Conservation (phyloP, 75 land plant species). For the Picea sitchensis region DNA sequence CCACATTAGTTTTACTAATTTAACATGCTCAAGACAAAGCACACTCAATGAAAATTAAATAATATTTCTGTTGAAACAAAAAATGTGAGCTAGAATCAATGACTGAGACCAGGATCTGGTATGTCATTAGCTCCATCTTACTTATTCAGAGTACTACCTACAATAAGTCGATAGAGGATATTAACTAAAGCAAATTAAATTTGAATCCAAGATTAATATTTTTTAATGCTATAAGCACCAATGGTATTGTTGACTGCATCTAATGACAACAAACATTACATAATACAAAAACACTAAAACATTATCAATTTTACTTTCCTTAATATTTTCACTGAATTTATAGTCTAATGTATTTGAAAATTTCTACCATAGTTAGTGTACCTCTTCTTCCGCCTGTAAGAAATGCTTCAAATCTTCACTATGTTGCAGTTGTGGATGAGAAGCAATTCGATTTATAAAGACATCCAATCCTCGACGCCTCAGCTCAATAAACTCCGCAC, state of each 20-base stretch:
- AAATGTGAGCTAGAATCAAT: not conserved
- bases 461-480: constrained; percentile 81
- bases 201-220: no score
- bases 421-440: constrained; percentile 71
- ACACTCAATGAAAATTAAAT: not conserved
- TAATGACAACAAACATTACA: not conserved
- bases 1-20: no score
- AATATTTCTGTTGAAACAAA: not conserved
- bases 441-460: constrained; percentile 83
- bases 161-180: not conserved
- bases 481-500: constrained; percentile 95
- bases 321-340: not conserved
- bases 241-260: not conserved
- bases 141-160: not conserved
- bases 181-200: not conserved
- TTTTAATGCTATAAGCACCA: no score
- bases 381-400: constrained; percentile 95
- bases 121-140: not conserved
- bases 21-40: constrained; percentile 1
- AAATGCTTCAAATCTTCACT: constrained; percentile 88
- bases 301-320: not conserved
- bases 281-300: not conserved
- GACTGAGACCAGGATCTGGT: no score
- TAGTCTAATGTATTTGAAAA: not conserved
- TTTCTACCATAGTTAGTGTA: constrained; percentile 12